Conservation (phyloP, 2,329 filamentous ascomycete genomes). For the Cytospora mali region DNA sequence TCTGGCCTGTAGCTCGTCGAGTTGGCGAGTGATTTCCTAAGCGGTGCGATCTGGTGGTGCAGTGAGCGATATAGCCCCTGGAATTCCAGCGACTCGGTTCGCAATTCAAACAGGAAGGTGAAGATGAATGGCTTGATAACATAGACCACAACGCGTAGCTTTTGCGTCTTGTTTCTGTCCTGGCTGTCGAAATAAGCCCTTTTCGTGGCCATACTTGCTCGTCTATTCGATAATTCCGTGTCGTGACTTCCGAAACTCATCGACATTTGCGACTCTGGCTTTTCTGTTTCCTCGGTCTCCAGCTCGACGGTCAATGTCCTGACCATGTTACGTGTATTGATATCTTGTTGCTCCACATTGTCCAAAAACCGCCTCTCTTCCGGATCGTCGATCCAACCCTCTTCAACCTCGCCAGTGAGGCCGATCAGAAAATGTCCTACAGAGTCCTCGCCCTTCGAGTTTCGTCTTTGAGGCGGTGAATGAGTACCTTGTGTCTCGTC, state of each 20-base stretch:
- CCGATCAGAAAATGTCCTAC: constrained; percentile 66
- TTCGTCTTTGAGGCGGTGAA: constrained; percentile 10
- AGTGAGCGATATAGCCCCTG: constrained; percentile 61
- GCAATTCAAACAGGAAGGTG: constrained; percentile 69
- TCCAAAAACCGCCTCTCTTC: constrained; percentile 39
- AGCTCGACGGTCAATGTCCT: constrained; percentile 71
- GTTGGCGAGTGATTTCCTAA: constrained; percentile 57
- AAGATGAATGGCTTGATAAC: constrained; percentile 77
- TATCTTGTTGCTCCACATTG: constrained; percentile 36
- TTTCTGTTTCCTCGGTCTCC: constrained; percentile 44
- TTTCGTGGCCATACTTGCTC: constrained; percentile 15
- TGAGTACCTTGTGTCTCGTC: constrained; percentile 24
- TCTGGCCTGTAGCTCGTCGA: constrained; percentile 61
- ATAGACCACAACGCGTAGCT: constrained; percentile 72
- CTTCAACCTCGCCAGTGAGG: constrained; percentile 65
- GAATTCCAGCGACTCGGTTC: constrained; percentile 60
- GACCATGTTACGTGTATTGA: constrained; percentile 60
- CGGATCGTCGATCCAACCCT: constrained; percentile 38
- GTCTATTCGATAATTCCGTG: constrained; percentile 31
- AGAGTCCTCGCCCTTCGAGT: constrained; percentile 29
- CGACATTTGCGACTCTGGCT: constrained; percentile 48
- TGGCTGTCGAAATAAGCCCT: constrained; percentile 45
- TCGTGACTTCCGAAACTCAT: constrained; percentile 49
- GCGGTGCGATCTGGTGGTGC: constrained; percentile 61
- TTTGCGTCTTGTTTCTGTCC: constrained; percentile 57